A percentile compares a stretch with the other conserved stretches of the same genome.
These are phyloP conservation scores for Aspergillus felis DNA, from an alignment of 2,329 filamentous ascomycete species.

Conservation along the genomic window DNA sequence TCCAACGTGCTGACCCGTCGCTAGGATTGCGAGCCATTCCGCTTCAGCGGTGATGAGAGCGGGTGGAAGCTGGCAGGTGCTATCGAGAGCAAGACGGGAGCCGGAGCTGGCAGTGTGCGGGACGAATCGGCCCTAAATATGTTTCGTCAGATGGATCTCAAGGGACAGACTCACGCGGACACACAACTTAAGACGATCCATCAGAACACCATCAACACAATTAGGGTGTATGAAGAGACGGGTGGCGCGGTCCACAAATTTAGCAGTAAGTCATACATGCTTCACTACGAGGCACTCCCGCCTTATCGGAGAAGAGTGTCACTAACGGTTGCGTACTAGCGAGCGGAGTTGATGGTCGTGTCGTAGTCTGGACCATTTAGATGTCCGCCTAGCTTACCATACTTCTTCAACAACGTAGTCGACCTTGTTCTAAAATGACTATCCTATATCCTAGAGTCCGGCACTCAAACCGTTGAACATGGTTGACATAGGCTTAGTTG, in stretches of 20 bases:
- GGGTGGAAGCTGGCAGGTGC: constrained; percentile 84
- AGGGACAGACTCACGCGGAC: constrained; percentile 86
- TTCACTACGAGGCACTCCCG: neutral
- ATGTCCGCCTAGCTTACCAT: neutral
- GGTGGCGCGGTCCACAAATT: constrained; percentile 70
- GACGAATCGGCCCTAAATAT: constrained; percentile 96
- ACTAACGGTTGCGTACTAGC: constrained; percentile 47
- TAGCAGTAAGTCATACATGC: constrained; percentile 63
- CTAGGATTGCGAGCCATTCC: constrained; percentile 76
- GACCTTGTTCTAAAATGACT: neutral
- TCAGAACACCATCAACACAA: constrained; percentile 89
- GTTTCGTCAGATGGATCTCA: constrained; percentile 98
- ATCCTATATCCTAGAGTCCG: neutral
- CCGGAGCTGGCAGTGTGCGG: constrained; percentile 56
- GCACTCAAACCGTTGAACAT: neutral
- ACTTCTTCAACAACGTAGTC: neutral
- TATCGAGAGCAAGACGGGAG: constrained; percentile 68
- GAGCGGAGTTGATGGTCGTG: constrained; percentile 75
- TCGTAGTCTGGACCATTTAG: constrained; percentile 73
- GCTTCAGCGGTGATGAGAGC: constrained; percentile 70
- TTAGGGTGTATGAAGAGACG: constrained; percentile 69
- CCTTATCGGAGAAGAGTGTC: neutral
- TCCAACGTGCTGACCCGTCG: neutral
- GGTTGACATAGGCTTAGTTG: neutral
- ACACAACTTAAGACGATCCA: constrained; percentile 93